A percentile compares a stretch with the other conserved stretches of the same genome.
Conservation (phyloP, 2,329 filamentous ascomycete species). For the Trichoderma pleuroti region DNA sequence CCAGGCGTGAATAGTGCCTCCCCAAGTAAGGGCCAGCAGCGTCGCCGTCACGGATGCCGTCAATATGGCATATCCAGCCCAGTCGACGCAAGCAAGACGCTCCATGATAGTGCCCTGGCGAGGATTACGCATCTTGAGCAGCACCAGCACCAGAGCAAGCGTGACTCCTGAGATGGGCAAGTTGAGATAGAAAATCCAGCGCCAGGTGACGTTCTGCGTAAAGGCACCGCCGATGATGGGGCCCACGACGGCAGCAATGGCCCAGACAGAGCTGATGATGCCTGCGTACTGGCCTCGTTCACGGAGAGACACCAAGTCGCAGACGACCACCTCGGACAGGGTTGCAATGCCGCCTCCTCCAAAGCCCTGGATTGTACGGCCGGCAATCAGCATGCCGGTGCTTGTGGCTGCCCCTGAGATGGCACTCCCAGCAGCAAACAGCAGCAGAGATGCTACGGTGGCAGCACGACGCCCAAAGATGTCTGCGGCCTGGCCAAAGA, state of each 20-base stretch:
- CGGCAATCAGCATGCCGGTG: constrained; percentile 47
- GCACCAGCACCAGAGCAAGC: constrained; percentile 32
- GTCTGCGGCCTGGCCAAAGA: constrained; percentile 46
- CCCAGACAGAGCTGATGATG: constrained; percentile 31
- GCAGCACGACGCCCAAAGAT: constrained; percentile 49
- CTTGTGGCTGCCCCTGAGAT: constrained; percentile 47
- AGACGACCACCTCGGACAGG: constrained; percentile 31
- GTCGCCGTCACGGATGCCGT: constrained; percentile 35
- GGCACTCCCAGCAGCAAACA: constrained; percentile 52
- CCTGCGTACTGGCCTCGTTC: constrained; percentile 42
- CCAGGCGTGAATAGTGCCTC: constrained; percentile 43
- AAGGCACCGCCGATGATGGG: constrained; percentile 33
- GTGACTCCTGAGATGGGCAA: constrained; percentile 37
- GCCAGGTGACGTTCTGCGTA: constrained; percentile 34
- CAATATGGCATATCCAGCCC: constrained; percentile 41
- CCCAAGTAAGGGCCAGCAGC: constrained; percentile 43
- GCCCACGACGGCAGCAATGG: constrained; percentile 33
- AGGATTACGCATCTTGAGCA: constrained; percentile 34
- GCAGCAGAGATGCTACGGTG: constrained; percentile 37
- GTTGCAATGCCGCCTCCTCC: constrained; percentile 36
- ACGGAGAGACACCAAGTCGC: constrained; percentile 48
- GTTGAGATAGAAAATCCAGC: constrained; percentile 47
- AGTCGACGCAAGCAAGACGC: constrained; percentile 40
- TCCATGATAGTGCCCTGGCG: constrained; percentile 18
- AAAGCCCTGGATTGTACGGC: constrained; percentile 47